Evolutionary conservation across 139 green algal species (phyloP), one percentile per base, ranked within the genome.

Genomic region (Auxenochlorella protothecoides): DNA sequence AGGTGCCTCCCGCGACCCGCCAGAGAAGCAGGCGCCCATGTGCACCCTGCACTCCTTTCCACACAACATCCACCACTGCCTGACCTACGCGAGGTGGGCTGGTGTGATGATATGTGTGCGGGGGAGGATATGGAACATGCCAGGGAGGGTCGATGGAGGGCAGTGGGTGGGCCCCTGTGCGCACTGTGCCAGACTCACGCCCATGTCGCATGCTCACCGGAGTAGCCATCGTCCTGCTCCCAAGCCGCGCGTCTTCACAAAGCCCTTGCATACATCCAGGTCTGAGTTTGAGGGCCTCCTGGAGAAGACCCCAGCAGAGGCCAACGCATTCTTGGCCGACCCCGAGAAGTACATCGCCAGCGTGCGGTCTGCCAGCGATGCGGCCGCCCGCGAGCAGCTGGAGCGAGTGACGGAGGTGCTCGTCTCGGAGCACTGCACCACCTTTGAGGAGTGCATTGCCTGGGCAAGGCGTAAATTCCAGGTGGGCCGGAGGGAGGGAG

Each of bases 11-110:
- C 75, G 93, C 10, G 93, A 97, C 76, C 92, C 92, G 3, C 92
- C 92, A 0, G 92, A 97, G 81, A 96, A 94, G 84, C 86, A 96
- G 81, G 93, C 95, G 9, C 95, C 95, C 57, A 99, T 99, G 95
- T 99, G 95, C 85, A 99, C 95, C 2, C 72, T 99, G 67, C 95
- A 99, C 88, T 96, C 86, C 71, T 99, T 99, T 89, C 95, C 95
- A 27, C 95, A 98, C 89, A 99, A 98, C 86, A 99, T 99, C 81
- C 90, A 97, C 78, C 90, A 96, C 80, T 96, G 90, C 84, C 81
- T 96, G 62, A 97, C 92, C 9, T 98, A 90, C 85, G 93, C 93
- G 10, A 77, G 89, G 44, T 91, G 74, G 55, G 92, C 94, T 44
- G 27, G 27, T 44, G 27, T 44, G 27, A 44, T 44, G 27, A 44